phyloP scores from a whole-genome alignment of 495 filamentous ascomycete genomes.

The Cryomyces minteri region DNA sequence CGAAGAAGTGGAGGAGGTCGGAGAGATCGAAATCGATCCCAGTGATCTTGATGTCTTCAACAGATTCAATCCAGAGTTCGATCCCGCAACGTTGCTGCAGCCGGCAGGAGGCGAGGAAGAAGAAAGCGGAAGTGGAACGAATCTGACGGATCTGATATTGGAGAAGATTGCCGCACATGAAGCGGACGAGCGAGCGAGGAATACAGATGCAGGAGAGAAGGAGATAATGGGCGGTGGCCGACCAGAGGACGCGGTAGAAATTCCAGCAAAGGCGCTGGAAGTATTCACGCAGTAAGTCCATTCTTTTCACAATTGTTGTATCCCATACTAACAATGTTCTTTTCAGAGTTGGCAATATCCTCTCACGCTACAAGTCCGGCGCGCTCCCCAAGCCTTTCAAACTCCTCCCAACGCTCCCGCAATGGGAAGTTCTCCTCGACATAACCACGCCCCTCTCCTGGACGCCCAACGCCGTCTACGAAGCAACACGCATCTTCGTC shows the following conservation, averaged over 20 bases:
- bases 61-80: conserved; percentile 53
- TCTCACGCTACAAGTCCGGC: conserved; percentile 86
- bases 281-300: conserved; percentile 51
- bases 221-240: conserved; percentile 27
- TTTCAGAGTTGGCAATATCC: conserved; percentile 49
- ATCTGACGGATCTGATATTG: conserved; percentile 80
- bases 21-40: conserved; percentile 53
- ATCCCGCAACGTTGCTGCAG: conserved; percentile 20
- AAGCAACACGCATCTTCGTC: conserved; percentile 76
- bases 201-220: conserved; percentile 8
- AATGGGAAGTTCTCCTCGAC: conserved; percentile 73
- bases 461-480: conserved; percentile 76
- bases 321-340: conserved; percentile 18
- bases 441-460: conserved; percentile 68
- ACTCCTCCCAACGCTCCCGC: conserved; percentile 75
- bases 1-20: conserved; percentile 43
- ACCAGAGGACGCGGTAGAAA: conserved; percentile 63
- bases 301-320: conserved; percentile 24
- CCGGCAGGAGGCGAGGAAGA: conserved; percentile 24
- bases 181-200: conserved; percentile 29
- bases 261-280: conserved; percentile 83
- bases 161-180: conserved; percentile 90
- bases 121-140: conserved; percentile 38
- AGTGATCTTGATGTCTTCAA: conserved; percentile 79
- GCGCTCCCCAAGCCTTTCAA: conserved; percentile 96